Conservation (phyloP, 2,329 filamentous ascomycete genomes). For the Cercospora sp. region DNA sequence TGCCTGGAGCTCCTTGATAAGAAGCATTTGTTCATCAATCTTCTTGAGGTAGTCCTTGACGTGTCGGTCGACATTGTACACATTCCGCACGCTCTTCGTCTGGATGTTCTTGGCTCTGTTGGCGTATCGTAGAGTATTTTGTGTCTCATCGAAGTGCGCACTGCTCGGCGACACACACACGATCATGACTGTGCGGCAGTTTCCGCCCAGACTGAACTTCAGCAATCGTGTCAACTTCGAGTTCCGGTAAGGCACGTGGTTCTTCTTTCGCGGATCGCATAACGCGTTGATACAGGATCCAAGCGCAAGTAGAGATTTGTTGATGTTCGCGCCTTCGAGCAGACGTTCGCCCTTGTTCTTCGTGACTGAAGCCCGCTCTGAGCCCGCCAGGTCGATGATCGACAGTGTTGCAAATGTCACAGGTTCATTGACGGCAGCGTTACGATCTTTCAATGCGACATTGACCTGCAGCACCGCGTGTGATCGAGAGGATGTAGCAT, state of each 20-base stretch:
- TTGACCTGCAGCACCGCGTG: slow-evolving; percentile 98
- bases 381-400: slow-evolving; percentile 96
- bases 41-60: slow-evolving; percentile 99
- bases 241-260: slow-evolving; percentile 96
- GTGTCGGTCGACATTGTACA: slow-evolving; percentile 98
- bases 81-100: slow-evolving; percentile 98
- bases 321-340: slow-evolving; percentile 96
- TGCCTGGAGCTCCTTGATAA: slow-evolving; percentile 93
- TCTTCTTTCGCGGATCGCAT: slow-evolving; percentile 86
- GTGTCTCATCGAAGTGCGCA: slow-evolving; percentile 95
- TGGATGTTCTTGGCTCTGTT: slow-evolving; percentile 99
- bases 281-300: slow-evolving; percentile 98
- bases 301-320: slow-evolving; percentile 91
- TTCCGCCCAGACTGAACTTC: slow-evolving; percentile 95
- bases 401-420: slow-evolving; percentile 98
- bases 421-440: slow-evolving; percentile 87
- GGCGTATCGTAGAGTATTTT: slow-evolving; percentile 95
- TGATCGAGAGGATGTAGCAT: slow-evolving; percentile 94
- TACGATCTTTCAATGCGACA: slow-evolving; percentile 88
- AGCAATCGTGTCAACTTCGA: slow-evolving; percentile 93
- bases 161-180: slow-evolving; percentile 97
- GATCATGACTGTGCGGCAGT: slow-evolving; percentile 99
- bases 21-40: slow-evolving; percentile 96
- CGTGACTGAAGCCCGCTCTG: slow-evolving; percentile 91
- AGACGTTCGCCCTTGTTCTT: slow-evolving; percentile 93